Conservation (phyloP, 305 asterid genomes). For the Caryopteris hybrid region DNA sequence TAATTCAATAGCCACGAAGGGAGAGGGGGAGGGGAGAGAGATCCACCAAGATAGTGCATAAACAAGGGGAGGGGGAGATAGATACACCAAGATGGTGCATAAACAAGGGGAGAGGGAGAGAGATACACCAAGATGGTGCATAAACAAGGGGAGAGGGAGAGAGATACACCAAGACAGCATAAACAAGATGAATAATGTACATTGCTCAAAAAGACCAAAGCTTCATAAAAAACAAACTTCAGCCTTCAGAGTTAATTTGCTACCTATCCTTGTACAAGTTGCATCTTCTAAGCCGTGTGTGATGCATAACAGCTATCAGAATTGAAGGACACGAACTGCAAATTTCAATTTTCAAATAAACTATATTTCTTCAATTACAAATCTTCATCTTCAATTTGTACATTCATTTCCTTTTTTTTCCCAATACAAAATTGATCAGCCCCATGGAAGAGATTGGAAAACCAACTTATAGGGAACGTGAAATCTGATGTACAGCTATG, state of each 20-base stretch:
- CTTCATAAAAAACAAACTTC: conserved; percentile 27
- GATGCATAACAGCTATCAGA: conserved; percentile 19
- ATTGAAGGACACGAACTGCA: neutral
- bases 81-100: no score
- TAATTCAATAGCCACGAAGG: no score
- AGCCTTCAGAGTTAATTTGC: conserved; percentile 34
- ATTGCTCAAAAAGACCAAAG: conserved; percentile 34
- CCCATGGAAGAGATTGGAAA: neutral
- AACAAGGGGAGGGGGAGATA: no score
- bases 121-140: no score
- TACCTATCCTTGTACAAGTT: conserved; percentile 35
- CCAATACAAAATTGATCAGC: neutral
- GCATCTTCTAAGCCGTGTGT: conserved; percentile 30
- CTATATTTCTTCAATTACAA: neutral
- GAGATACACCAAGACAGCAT: conserved; percentile 30
- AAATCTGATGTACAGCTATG: conserved; percentile 5
- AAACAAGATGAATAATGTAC: conserved; percentile 40
- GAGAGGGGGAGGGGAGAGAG: no score
- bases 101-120: neutral
- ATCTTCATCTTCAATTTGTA: neutral
- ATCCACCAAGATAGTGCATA: no score
- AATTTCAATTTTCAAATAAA: conserved; percentile 15
- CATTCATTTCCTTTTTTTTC: neutral
- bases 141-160: no score
- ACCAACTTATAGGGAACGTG: neutral